Evolutionary conservation across 306 rosid species (phyloP), one percentile per base, ranked within the genome.

Genomic region (Acacia confusa): DNA sequence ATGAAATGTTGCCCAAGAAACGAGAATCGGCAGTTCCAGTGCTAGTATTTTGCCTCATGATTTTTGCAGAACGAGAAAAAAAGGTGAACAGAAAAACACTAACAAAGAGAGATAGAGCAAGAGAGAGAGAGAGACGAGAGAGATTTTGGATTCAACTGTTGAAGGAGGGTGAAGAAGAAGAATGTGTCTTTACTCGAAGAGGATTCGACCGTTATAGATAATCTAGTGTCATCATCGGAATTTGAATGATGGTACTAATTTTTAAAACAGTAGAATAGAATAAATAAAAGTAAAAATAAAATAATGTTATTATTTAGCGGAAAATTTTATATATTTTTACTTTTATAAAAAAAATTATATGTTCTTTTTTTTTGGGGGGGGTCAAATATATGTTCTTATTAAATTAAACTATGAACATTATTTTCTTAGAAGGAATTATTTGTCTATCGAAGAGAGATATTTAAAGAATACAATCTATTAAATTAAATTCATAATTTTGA

Each of bases 1-100:
- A 76, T 15, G 93, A 91, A 5, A 91, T 77, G 79, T 53, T 70
- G 41, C 92, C 92, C 24, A 89, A 82, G 83, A 92, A 89, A 14
- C 92, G 80, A 80, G 77, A 41, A 74, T 88, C 91, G 64, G 84
- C 13, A 48, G 74, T 75, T 60, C 58, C 83, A 30, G 82, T 12
- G 74, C 53, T 68, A 53, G 22, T 65, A 80, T 30, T 72, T 68
- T 68, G 79, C 87, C 75, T 88, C 94, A 89, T 88, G 70, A 76
- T 70, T 38, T 78, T 72, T 15, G 63, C 28, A 0, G 65, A 74
- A 16, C 52, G 16, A 36, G 81, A 16, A 25, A 68, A 36, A 41
- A 3, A 50, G 3, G 30, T 6, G 22, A 5, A 74, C 52, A 60
- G 83, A 50, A 53, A 44, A 55, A 70, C 30, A 25, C 2, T 11